Evolutionary conservation across 2,329 filamentous ascomycete species (phyloP), one percentile per base, ranked within the genome.

Genomic region (Pseudogymnoascus sp.): DNA sequence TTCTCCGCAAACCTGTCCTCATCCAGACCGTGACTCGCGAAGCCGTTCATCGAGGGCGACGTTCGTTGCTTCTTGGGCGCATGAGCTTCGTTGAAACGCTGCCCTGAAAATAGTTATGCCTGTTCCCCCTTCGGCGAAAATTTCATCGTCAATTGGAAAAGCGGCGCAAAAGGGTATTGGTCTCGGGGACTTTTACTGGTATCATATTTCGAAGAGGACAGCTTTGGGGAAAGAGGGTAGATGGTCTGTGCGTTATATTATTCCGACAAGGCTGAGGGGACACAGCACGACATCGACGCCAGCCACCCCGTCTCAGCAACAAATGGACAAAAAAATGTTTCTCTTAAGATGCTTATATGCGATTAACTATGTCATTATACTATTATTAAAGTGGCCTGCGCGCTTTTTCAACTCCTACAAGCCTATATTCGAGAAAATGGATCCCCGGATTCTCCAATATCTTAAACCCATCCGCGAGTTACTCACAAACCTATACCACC

Each of bases 1-100:
- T 81, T 81, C 71, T 90, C 87, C 73, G 85, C 90, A 79, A 96
- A 96, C 68, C 85, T 80, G 75, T 90, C 89, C 72, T 96, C 92
- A 73, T 92, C 83, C 70, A 93, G 83, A 69, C 81, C 81, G 70
- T 85, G 82, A 67, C 88, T 83, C 70, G 86, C 81, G 79, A 89
- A 93, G 72, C 89, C 90, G 83, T 95, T 90, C 91, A 96, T 75
- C 66, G 34, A 19, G 34, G 60, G 60, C 60, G 34, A 61, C 60
- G 36, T 41, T 64, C 19, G 51, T 63, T 39, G 41, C 41, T 37
- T 63, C 45, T 43, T 57, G 21, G 28, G 34, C 62, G 43, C 62
- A 63, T 39, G 48, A 60, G 43, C 45, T 36, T 34, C 8, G 62
- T 63, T 31, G 34, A 54, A 63, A 61, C 36, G 34, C 51, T 64